Base-by-base conservation (phyloP, 2,329 filamentous ascomycete species). In the Claviceps capensis region DNA sequence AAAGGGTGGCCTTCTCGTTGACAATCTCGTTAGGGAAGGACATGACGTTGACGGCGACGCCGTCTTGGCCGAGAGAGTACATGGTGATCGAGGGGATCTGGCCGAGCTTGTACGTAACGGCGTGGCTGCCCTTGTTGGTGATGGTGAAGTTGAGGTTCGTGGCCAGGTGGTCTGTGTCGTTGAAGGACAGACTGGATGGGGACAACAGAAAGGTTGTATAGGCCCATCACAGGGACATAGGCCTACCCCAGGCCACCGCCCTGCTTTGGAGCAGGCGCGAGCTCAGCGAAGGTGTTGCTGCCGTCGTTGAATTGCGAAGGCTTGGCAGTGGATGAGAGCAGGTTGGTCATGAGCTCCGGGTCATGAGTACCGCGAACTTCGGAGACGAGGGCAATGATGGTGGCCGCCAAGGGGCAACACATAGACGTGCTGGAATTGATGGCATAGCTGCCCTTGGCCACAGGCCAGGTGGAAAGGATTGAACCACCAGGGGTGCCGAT, bases 211-310 rank as follows among this genome's bases (percentile, higher is more conserved):
- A 73, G 2, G 70, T 77, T 13, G 75, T 67, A 55, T 76, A 72
- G 2, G 79, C 76, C 2, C 2, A 19, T 81, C 75, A n/a, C n/a
- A n/a, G n/a, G n/a, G n/a, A n/a, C n/a, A 55, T 75, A 75, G 2
- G 77, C 79, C 58, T 81, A 76, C 47, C 83, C 67, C 16, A 83
- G 64, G 36, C 81, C 81, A 23, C 65, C 74, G 16, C 81, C 81
- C 58, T 82, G 77, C 60, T 84, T 80, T 5, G 74, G 63, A n/a
- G 80, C 75, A 0, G 80, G 77, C 0, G 77, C 75, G 0, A 77
- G 65, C 36, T 68, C 60, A 1, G 63, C 54, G 16, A 59, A 65
- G 5, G 68, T 65, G 1, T 53, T 52, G 0, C 52, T 57, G 11
- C 69, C 70, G 37, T 71, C 66, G 54, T 75, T 74, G 66, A 74